Evolutionary conservation across 768 basidiomycete genomes (phyloP).

Genomic region (Boletus vermiculosoides): DNA sequence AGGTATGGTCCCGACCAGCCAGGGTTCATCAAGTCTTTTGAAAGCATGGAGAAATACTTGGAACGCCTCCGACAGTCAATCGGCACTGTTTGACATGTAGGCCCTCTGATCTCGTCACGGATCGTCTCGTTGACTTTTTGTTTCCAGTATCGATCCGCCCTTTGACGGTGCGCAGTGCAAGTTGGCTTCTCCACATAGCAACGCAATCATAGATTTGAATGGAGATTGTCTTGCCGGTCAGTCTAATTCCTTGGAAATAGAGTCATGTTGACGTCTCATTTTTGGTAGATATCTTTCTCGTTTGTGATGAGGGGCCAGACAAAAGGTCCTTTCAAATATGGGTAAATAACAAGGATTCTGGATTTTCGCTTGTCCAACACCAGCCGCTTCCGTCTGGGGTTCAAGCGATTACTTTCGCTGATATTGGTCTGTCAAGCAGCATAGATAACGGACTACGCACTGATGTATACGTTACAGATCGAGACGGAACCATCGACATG

Average conservation of each 20-base stretch:
- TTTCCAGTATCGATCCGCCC: conserved; percentile 52
- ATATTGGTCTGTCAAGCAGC: conserved; percentile 62
- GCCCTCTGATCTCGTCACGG: conserved; percentile 20
- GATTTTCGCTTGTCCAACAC: conserved; percentile 67
- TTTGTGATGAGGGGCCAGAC: conserved; percentile 68
- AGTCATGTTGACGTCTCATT: not conserved
- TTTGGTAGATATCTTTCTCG: conserved; percentile 79
- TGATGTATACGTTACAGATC: conserved; percentile 48
- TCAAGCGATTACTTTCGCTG: conserved; percentile 83
- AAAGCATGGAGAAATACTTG: conserved; percentile 82
- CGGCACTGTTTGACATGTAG: conserved; percentile 68
- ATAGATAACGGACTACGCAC: not conserved
- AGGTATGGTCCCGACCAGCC: conserved; percentile 52
- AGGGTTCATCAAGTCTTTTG: conserved; percentile 38
- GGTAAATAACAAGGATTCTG: conserved; percentile 78
- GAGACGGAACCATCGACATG: conserved; percentile 96
- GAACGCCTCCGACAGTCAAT: conserved; percentile 54
- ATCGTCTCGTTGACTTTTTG: conserved; percentile 3
- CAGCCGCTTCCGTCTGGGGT: conserved; percentile 72
- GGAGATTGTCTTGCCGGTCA: conserved; percentile 93
- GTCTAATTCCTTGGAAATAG: not conserved
- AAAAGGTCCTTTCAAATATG: conserved; percentile 82
- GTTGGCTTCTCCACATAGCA: conserved; percentile 88
- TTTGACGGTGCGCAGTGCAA: conserved; percentile 67
- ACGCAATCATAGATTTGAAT: conserved; percentile 90